Evolutionary conservation across 352 stramenopile species (phyloP).

Genomic region (Pythium coloratum): DNA sequence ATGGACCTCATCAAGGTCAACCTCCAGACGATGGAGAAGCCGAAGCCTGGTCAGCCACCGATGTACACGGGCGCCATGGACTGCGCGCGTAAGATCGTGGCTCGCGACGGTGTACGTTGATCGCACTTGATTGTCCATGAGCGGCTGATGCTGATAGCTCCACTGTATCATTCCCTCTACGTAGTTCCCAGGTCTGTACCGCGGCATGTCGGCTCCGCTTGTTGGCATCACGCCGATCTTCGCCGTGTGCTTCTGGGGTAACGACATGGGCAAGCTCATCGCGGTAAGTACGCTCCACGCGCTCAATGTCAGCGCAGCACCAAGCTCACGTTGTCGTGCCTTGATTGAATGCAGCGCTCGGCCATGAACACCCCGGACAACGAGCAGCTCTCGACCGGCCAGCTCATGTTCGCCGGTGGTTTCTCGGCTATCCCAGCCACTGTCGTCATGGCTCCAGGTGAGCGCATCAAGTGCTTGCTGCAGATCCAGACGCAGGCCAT

Average conservation of each 20-base stretch:
- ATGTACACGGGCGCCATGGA: conserved; percentile 88
- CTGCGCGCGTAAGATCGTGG: conserved; percentile 92
- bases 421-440: conserved; percentile 90
- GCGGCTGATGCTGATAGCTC: conserved; percentile 13
- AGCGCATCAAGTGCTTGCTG: conserved; percentile 96
- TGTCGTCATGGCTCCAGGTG: conserved; percentile 93
- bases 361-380: conserved; percentile 51
- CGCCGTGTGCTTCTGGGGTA: conserved; percentile 97
- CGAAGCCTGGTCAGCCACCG: conserved; percentile 57
- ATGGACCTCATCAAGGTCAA: conserved; percentile 97
- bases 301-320: not conserved
- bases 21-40: conserved; percentile 88
- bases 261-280: conserved; percentile 95
- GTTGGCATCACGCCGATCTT: conserved; percentile 96
- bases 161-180: not conserved
- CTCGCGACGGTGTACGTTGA: conserved; percentile 88
- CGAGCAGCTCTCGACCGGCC: conserved; percentile 67
- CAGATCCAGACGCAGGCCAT: conserved; percentile 91
- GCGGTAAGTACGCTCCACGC: conserved; percentile 48
- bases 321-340: not conserved
- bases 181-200: conserved; percentile 88
- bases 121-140: not conserved
- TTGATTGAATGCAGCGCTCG: conserved; percentile 46
- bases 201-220: conserved; percentile 94
- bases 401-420: conserved; percentile 90